phyloP scores from a whole-genome alignment of 192 early-diverging fungal genomes.

The Mortierella antarctica region DNA sequence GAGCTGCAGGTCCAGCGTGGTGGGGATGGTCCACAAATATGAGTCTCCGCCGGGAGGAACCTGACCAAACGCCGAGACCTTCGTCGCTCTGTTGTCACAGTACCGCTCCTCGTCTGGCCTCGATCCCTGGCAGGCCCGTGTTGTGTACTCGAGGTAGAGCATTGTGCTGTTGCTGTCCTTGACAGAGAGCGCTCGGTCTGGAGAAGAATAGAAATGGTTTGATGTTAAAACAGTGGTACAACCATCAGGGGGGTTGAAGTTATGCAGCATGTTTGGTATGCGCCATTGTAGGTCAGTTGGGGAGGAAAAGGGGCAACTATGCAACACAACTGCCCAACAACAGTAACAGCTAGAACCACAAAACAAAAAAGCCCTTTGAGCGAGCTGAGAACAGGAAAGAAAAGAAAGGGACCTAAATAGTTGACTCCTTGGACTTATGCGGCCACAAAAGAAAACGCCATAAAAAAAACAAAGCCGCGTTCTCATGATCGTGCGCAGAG shows the following conservation, averaged over 20 bases:
- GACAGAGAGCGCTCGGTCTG: conserved; percentile 9
- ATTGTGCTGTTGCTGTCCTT: conserved; percentile 28
- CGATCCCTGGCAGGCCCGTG: conserved; percentile 26
- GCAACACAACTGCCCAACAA: too few species aligned
- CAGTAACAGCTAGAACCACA: too few species aligned
- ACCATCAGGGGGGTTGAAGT: neutral
- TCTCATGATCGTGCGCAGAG: neutral
- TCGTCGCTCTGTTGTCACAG: conserved; percentile 38
- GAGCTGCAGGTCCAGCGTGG: conserved; percentile 31
- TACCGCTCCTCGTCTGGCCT: conserved; percentile 17
- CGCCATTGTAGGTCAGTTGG: too few species aligned
- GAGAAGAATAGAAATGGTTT: neutral
- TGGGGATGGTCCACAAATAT: conserved; percentile 30
- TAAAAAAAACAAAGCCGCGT: neutral
- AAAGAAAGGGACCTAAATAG: too few species aligned
- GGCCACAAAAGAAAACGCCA: neutral
- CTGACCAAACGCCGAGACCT: conserved; percentile 23
- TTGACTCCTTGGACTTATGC: too few species aligned
- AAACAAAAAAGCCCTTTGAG: too few species aligned
- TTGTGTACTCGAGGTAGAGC: conserved; percentile 43
- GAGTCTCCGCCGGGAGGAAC: conserved; percentile 3
- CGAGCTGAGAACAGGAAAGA: too few species aligned
- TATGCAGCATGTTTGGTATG: too few species aligned
- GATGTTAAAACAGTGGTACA: neutral
- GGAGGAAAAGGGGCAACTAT: too few species aligned